A percentile compares a stretch with the other conserved stretches of the same genome.
Evolutionary conservation across 2,329 filamentous ascomycete species (phyloP).

Genomic region (Furcasterigmium furcatum): DNA sequence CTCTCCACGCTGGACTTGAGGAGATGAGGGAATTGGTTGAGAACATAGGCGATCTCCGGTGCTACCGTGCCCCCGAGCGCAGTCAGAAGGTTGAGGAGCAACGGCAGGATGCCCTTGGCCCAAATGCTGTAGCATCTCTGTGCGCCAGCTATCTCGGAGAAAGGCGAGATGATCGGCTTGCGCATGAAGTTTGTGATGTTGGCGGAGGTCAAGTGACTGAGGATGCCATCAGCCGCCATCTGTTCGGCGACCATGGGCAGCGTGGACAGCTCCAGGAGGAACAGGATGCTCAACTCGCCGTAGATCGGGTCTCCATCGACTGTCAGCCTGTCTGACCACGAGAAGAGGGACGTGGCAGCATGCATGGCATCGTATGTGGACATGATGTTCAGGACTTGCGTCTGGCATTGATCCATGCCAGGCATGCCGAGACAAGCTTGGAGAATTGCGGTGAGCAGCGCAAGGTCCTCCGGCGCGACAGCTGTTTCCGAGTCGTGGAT

Average conservation of each 20-base stretch:
- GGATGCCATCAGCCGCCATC: constrained; percentile 80
- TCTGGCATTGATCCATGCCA: constrained; percentile 67
- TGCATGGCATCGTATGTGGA: constrained; percentile 71
- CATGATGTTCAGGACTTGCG: constrained; percentile 69
- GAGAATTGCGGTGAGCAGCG: constrained; percentile 81
- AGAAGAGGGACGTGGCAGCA: constrained; percentile 83
- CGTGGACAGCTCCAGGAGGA: constrained; percentile 82
- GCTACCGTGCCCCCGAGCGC: constrained; percentile 79
- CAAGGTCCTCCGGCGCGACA: constrained; percentile 75
- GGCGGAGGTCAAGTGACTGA: constrained; percentile 75
- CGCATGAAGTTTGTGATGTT: constrained; percentile 77
- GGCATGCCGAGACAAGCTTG: constrained; percentile 81
- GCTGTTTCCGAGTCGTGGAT: constrained; percentile 71
- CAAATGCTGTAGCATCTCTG: constrained; percentile 85
- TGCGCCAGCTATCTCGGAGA: constrained; percentile 65
- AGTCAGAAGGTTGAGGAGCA: constrained; percentile 84
- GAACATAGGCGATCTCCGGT: constrained; percentile 78
- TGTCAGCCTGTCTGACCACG: constrained; percentile 84
- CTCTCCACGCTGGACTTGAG: constrained; percentile 68
- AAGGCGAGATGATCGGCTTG: constrained; percentile 68
- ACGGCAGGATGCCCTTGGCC: constrained; percentile 81
- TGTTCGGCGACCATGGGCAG: constrained; percentile 82
- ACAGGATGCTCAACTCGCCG: constrained; percentile 85
- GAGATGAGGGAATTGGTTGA: constrained; percentile 85
- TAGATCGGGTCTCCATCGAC: constrained; percentile 83